Evolutionary conservation across 345 rosid genomes (phyloP).

Genomic region (Salix udensis): DNA sequence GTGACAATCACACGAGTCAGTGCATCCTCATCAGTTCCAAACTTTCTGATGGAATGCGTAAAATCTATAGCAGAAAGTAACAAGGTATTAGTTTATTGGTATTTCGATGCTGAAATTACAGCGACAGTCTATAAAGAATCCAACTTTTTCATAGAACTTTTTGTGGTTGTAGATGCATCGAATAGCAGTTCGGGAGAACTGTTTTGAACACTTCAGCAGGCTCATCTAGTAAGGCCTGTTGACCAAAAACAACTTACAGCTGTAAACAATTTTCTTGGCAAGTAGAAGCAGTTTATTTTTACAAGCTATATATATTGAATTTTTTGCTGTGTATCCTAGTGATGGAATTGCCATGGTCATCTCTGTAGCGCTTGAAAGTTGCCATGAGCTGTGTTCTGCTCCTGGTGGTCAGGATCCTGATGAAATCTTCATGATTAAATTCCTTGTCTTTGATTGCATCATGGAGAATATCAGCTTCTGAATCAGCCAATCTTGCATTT

Average conservation of each 20-base stretch:
- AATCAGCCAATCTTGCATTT: slow-evolving; percentile 31
- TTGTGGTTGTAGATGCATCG: slow-evolving; percentile 20
- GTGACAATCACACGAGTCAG: slow-evolving; percentile 45
- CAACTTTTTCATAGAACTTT: slow-evolving; percentile 26
- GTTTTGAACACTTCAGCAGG: slow-evolving; percentile 19
- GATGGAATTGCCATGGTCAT: slow-evolving; percentile 44
- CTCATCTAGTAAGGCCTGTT: slow-evolving; percentile 14
- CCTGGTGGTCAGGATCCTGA: slow-evolving; percentile 57
- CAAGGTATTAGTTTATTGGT: background rate
- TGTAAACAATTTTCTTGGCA: background rate
- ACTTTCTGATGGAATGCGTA: slow-evolving; percentile 34
- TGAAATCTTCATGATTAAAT: slow-evolving; percentile 47
- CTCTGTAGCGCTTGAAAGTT: slow-evolving; percentile 54
- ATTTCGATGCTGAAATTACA: background rate
- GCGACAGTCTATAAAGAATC: background rate
- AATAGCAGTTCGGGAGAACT: slow-evolving; percentile 18
- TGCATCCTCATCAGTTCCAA: slow-evolving; percentile 48
- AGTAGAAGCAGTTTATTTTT: background rate
- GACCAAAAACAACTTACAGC: background rate
- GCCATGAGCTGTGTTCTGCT: slow-evolving; percentile 60
- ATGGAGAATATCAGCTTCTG: slow-evolving; percentile 52
- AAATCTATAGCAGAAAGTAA: slow-evolving; percentile 22
- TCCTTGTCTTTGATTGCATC: slow-evolving; percentile 43
- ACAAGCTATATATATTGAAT: background rate
- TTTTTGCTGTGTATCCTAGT: slow-evolving; percentile 35